Conservation (phyloP, 345 rosid species). For the Lagerstroemia speciosa region DNA sequence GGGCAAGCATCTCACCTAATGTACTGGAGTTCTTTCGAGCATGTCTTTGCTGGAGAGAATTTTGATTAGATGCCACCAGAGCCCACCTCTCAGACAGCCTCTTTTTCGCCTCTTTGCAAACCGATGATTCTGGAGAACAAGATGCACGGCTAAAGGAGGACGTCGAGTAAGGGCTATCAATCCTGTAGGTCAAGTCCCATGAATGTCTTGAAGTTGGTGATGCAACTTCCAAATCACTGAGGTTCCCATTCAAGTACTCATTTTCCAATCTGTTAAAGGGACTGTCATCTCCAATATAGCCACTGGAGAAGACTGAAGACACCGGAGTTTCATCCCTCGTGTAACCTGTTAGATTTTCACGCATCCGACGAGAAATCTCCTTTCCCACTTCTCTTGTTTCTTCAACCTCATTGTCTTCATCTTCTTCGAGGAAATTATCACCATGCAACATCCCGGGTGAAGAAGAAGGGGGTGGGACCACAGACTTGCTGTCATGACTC, state of each 20-base stretch:
- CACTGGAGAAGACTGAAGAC: constrained; percentile 79
- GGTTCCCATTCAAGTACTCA: constrained; percentile 46
- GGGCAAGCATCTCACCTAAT: constrained; percentile 92
- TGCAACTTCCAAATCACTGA: constrained; percentile 63
- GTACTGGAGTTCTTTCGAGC: constrained; percentile 58
- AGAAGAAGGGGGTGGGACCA: constrained; percentile 38
- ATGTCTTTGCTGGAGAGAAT: constrained; percentile 38
- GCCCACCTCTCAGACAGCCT: constrained; percentile 96
- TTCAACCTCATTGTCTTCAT: constrained; percentile 35
- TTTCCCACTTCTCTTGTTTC: constrained; percentile 61
- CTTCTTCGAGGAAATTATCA: constrained; percentile 35
- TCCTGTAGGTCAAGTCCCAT: constrained; percentile 67
- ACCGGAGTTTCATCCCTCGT: constrained; percentile 61
- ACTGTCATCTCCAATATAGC: constrained; percentile 77
- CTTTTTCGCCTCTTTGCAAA: constrained; percentile 66
- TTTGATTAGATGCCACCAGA: constrained; percentile 62
- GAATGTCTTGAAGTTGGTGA: constrained; percentile 81
- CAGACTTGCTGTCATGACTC: constrained; percentile 36
- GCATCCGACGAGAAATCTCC: constrained; percentile 43
- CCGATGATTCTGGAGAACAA: constrained; percentile 87
- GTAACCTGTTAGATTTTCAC: constrained; percentile 47
- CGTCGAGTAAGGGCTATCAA: constrained; percentile 56
- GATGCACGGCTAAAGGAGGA: constrained; percentile 64
- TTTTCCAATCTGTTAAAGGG: constrained; percentile 63
- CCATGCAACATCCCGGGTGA: constrained; percentile 31